A percentile compares a stretch with the other conserved stretches of the same genome.
These are phyloP conservation scores for Chalciporus piperatoides DNA, from an alignment of 1,284 basidiomycete species.

Conservation along the genomic window DNA sequence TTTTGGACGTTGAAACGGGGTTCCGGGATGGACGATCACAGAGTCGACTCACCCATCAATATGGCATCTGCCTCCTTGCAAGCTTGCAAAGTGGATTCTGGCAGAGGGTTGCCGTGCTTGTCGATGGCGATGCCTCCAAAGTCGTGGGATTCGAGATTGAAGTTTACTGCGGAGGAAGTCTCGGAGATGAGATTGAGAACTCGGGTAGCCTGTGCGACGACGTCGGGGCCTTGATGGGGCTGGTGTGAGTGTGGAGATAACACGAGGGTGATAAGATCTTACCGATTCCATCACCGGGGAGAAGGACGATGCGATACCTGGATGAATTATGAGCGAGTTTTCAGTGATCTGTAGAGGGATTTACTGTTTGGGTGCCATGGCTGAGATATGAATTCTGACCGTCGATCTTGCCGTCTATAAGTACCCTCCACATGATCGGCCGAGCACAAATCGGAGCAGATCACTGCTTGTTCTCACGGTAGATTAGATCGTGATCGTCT, in stretches of 20 bases:
- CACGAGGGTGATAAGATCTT: conserved; percentile 18
- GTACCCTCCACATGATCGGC: background rate
- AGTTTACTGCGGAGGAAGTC: conserved; percentile 58
- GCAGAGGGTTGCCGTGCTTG: conserved; percentile 78
- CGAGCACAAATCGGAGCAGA: background rate
- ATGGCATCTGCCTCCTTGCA: conserved; percentile 90
- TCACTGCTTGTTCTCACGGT: conserved; percentile 16
- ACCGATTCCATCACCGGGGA: conserved; percentile 98
- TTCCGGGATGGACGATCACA: background rate
- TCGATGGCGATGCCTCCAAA: conserved; percentile 98
- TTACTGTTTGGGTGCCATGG: conserved; percentile 44
- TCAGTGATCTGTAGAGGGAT: conserved; percentile 11
- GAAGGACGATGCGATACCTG: conserved; percentile 83
- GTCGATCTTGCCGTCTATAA: background rate
- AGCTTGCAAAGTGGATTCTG: conserved; percentile 81
- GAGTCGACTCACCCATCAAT: conserved; percentile 67
- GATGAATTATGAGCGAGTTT: conserved; percentile 9
- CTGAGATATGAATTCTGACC: conserved; percentile 1
- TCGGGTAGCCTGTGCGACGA: conserved; percentile 84
- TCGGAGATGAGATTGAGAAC: conserved; percentile 78
- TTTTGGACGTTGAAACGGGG: conserved; percentile 30
- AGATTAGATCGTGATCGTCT: conserved; percentile 12
- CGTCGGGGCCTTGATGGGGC: conserved; percentile 76
- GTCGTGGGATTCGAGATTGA: conserved; percentile 74
- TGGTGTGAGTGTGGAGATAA: conserved; percentile 8